Base-by-base conservation (phyloP, 2,329 filamentous ascomycete species). In the Monilinia vaccinii-corymbosi region DNA sequence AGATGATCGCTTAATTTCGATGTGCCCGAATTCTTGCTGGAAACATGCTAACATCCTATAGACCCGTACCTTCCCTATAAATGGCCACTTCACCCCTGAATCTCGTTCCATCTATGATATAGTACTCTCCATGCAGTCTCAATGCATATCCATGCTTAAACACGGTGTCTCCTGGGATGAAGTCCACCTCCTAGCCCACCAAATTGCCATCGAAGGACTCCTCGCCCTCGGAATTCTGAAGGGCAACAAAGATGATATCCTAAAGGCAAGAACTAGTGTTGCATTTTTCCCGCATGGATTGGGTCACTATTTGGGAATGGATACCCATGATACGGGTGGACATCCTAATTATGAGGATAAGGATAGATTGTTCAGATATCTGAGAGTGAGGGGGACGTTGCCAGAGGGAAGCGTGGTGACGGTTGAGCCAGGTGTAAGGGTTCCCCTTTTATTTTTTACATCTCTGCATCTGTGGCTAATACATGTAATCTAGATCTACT, bases 261-360 rank as follows among this genome's bases (percentile, higher is more conserved):
- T 95, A 62, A 81, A 84, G 66, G 84, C 83, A 47, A 81, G 91
- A 59, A 89, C 91, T n/a, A 93, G 88, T 69, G 85, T 88, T 28
- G 92, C 91, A 1, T 97, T 97, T 77, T 89, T 96, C 70, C 92
- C 92, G 1, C 92, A 97, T 72, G 92, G 92, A 0, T 77, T 97
- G 1, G 92, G 92, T 0, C 92, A 97, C 74, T 93, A 96, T 72
- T 78, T 97, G 11, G 92, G 92, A 63, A 87, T 97, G 81, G 92
- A 97, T 72, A 95, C 91, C 2, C 92, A 97, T 72, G 92, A 97
- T 70, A 88, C 85, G 0, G 88, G 88, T 62, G 89, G 89, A 25
- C 85, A 91, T 71, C 79, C 88, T 40, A 87, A 92, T 73, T 90
- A 89, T 68, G 78, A 78, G 10, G 94, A 99, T 71, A 77, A 81